These are phyloP conservation scores for Nevesoporus exiguus DNA, from an alignment of 768 basidiomycete species.

Conservation along the genomic window DNA sequence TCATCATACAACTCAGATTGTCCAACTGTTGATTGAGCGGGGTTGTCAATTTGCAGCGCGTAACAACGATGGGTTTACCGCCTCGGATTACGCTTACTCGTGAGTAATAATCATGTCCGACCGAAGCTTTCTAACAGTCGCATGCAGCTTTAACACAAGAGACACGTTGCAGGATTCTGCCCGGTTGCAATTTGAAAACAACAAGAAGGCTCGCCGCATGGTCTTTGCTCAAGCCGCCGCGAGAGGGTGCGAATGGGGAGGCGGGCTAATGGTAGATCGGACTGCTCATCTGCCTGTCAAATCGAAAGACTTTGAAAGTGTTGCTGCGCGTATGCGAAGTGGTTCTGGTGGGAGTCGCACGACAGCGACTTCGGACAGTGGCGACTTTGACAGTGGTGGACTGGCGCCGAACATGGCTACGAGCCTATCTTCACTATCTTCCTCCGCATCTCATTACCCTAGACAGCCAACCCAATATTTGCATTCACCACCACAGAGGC, in stretches of 20 bases:
- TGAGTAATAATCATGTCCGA: constrained; percentile 10
- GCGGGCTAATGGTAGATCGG: constrained; percentile 38
- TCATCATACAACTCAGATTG: constrained; percentile 45
- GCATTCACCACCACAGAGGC: constrained; percentile 42
- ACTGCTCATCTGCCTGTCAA: constrained; percentile 48
- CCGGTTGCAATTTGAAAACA: constrained; percentile 71
- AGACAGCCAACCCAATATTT: constrained; percentile 35
- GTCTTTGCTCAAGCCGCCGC: constrained; percentile 73
- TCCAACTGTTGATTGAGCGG: constrained; percentile 83
- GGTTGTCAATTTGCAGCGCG: constrained; percentile 80
- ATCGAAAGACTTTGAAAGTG: constrained; percentile 38
- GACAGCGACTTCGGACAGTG: constrained; percentile 71
- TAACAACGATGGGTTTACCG: constrained; percentile 90
- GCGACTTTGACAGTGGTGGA: constrained; percentile 51
- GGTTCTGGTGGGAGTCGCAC: constrained; percentile 80
- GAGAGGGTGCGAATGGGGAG: constrained; percentile 60
- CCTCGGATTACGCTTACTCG: constrained; percentile 85
- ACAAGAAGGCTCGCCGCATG: constrained; percentile 69
- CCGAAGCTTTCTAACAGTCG: constrained; percentile 1
- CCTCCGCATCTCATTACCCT: constrained; percentile 57
- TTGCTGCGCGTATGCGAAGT: constrained; percentile 62
- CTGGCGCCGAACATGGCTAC: constrained; percentile 38
- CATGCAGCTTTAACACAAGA: constrained; percentile 60
- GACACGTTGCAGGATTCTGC: constrained; percentile 82
- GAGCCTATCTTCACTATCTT: constrained; percentile 57